Evolutionary conservation across 192 early-diverging fungal genomes (phyloP), one percentile per base, ranked within the genome.

Genomic region (Coemansia sp.): DNA sequence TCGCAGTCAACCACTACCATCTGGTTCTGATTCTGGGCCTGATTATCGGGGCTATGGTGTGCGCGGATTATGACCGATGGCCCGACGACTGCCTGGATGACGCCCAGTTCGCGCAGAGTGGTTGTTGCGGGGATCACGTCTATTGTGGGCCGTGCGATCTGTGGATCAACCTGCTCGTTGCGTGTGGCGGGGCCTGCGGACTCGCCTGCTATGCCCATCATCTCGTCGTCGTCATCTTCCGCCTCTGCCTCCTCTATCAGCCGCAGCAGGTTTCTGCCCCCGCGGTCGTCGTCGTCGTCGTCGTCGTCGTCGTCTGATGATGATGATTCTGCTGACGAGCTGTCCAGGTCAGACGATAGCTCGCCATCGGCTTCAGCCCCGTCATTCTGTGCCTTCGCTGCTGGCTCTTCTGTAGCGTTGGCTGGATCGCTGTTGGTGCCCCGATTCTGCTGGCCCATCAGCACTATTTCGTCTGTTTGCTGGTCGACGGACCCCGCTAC

Each of bases 51-150:
- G 74, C 75, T 8, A 64, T 58, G 9, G 26, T 61, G 48, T 48
- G 67, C 37, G 86, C 89, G 74, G 12, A 99, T 85, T 0, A 94
- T 86, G 4, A 98, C 83, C 9, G 87, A 83, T 53, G 87, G 85
- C 6, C 88, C 89, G 15, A 99, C 93, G 1, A 92, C 73, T 18
- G 84, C 74, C 57, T 89, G 81, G 45, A 99, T 72, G 5, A 54
- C 39, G 21, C 97, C 97, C 37, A 95, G 79, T 0, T 69, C 47
- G 23, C 71, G 64, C 6, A 94, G 61, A 12, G 83, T 56, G 1
- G 84, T 75, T 18, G 87, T 74, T 9, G 63, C 68, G 0, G 91
- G 88, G 5, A 91, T 38, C 44, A 77, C 72, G 21, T 77, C 80
- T 4, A 92, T 72, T 11, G 73, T 57, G 37, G 87, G 69, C 1